Evolutionary conservation across 805 yeast genomes (phyloP).

Genomic region (Candida sonorensis): DNA sequence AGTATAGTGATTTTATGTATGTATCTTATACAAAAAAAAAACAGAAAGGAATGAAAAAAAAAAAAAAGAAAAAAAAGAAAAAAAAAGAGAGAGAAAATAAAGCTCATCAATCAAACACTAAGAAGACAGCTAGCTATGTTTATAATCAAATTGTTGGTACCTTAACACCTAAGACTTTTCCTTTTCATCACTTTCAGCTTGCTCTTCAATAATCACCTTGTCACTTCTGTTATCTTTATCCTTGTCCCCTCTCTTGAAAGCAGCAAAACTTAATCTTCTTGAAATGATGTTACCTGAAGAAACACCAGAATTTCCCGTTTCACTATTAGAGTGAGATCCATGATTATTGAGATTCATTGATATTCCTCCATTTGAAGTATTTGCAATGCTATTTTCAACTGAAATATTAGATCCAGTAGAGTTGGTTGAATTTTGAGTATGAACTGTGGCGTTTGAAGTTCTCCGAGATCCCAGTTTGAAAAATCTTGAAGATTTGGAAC

Average conservation of each 20-base stretch:
- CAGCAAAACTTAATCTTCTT: slow-evolving; percentile 25
- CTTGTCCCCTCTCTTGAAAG: slow-evolving; percentile 23
- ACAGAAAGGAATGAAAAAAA: too few species aligned
- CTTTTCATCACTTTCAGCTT: slow-evolving; percentile 7
- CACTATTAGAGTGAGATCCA: too few species aligned
- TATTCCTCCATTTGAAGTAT: slow-evolving; percentile 2
- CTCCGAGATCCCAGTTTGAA: slow-evolving; percentile 25
- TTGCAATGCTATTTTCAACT: background rate
- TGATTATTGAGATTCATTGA: too few species aligned
- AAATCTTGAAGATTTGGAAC: slow-evolving; percentile 26
- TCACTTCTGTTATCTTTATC: slow-evolving; percentile 17
- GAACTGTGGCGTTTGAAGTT: slow-evolving; percentile 12
- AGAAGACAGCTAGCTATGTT: too few species aligned
- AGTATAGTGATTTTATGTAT: too few species aligned
- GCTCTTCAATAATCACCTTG: slow-evolving; percentile 14
- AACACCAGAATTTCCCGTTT: slow-evolving; percentile 1
- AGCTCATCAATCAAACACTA: too few species aligned
- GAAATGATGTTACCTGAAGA: slow-evolving; percentile 13
- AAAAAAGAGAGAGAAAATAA: too few species aligned
- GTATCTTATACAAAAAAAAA: too few species aligned
- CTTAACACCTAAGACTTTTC: too few species aligned
- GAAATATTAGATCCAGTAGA: slow-evolving; percentile 1
- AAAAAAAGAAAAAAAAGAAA: too few species aligned
- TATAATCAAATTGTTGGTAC: too few species aligned
- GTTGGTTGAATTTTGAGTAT: slow-evolving; percentile 5